Conservation (phyloP, 352 stramenopile genomes). For the Thalassiosira gravida region DNA sequence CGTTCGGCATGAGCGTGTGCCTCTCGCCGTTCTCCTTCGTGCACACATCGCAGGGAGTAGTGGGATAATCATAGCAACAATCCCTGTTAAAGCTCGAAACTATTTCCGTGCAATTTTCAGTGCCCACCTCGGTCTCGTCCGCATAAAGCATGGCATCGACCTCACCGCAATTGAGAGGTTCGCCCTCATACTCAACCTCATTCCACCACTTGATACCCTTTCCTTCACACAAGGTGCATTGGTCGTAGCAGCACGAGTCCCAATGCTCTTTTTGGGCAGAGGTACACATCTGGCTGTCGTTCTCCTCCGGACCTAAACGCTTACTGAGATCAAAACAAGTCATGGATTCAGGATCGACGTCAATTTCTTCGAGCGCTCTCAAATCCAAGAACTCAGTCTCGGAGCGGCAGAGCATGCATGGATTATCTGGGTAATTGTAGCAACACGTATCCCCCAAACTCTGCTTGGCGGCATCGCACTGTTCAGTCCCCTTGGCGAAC, state of each 20-base stretch:
- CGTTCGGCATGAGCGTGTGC: conserved; percentile 55
- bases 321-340: conserved; percentile 60
- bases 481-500: conserved; percentile 43
- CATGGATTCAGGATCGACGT: conserved; percentile 50
- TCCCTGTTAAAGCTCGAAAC: conserved; percentile 31
- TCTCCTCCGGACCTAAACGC: conserved; percentile 50
- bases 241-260: conserved; percentile 61
- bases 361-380: conserved; percentile 44
- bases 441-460: conserved; percentile 44
- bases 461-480: conserved; percentile 62
- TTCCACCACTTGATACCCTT: conserved; percentile 66
- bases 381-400: conserved; percentile 67
- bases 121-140: conserved; percentile 41
- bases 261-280: conserved; percentile 48
- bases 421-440: conserved; percentile 60
- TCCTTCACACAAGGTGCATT: conserved; percentile 62
- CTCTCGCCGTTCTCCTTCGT: conserved; percentile 42
- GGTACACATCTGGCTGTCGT: conserved; percentile 45
- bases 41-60: conserved; percentile 58
- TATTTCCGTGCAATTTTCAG: conserved; percentile 50
- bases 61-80: conserved; percentile 60
- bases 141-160: conserved; percentile 52
- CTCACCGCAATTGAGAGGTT: conserved; percentile 60
- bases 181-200: conserved; percentile 54
- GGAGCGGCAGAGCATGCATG: conserved; percentile 66